Conservation (phyloP, 192 early-diverging fungal genomes). For the Coemansia sp. region DNA sequence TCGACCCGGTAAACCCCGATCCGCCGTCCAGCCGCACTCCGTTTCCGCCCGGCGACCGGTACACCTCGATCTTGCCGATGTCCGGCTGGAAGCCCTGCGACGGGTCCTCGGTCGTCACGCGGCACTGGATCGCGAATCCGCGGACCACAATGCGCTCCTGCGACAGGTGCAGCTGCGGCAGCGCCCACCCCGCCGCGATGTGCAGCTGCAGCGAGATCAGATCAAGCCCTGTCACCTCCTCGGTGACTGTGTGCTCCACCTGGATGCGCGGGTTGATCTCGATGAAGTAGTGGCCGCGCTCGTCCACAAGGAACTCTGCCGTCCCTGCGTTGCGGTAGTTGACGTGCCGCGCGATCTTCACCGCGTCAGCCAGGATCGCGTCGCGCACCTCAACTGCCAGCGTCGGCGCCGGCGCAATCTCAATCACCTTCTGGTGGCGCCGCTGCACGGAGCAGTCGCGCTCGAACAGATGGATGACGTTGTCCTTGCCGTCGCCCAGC, state of each 20-base stretch:
- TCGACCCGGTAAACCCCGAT: slow-evolving; percentile 84
- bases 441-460: slow-evolving; percentile 98
- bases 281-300: slow-evolving; percentile 92
- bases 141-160: slow-evolving; percentile 80
- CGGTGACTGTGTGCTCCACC: slow-evolving; percentile 98
- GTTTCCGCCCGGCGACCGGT: slow-evolving; percentile 85
- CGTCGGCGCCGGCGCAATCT: slow-evolving; percentile 84
- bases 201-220: slow-evolving; percentile 92
- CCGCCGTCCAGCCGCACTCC: slow-evolving; percentile 88
- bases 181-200: slow-evolving; percentile 84
- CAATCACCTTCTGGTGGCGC: slow-evolving; percentile 96
- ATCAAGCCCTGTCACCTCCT: slow-evolving; percentile 96
- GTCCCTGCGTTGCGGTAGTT: slow-evolving; percentile 97
- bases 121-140: slow-evolving; percentile 93
- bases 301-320: slow-evolving; percentile 94
- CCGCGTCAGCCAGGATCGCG: slow-evolving; percentile 82
- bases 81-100: slow-evolving; percentile 93
- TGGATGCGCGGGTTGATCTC: slow-evolving; percentile 98
- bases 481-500: slow-evolving; percentile 81
- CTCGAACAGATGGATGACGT: slow-evolving; percentile 89
- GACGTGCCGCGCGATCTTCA: slow-evolving; percentile 85
- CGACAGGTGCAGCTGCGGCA: slow-evolving; percentile 74
- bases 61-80: slow-evolving; percentile 93
- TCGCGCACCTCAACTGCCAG: slow-evolving; percentile 66
- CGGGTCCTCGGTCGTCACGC: slow-evolving; percentile 96